Percentiles rank a stretch among this genome's conserved stretches.
phyloP scores from a whole-genome alignment of 257 asterid species.

The Perilla frutescens region DNA sequence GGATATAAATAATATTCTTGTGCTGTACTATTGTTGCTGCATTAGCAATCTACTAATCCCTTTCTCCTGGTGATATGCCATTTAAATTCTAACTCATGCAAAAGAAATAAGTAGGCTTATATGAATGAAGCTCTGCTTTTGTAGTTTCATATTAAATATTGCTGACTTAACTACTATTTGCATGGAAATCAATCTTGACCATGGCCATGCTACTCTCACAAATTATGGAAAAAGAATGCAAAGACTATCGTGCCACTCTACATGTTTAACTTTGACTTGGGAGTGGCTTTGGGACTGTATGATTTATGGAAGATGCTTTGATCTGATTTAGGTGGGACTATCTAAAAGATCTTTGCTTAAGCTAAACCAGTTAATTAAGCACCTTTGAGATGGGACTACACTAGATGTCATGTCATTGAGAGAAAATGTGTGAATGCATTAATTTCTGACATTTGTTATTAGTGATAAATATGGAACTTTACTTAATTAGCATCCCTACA shows the following conservation, averaged over 20 bases:
- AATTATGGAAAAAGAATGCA: background rate
- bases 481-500: constrained; percentile 3
- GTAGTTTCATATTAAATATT: constrained; percentile 11
- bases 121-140: constrained; percentile 15
- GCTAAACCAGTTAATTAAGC: too few relatives aligned
- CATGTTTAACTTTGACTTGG: background rate
- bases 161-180: constrained; percentile 5
- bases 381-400: background rate
- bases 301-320: background rate
- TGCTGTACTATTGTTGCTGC: constrained; percentile 8
- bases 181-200: constrained; percentile 19
- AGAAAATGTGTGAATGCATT: constrained; percentile 13
- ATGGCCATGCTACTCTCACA: constrained; percentile 12
- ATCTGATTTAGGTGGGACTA: constrained; percentile 24
- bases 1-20: background rate
- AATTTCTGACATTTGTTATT: background rate
- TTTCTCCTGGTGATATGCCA: constrained; percentile 10
- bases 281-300: constrained; percentile 8
- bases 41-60: constrained; percentile 7
- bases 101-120: constrained; percentile 1
- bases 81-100: constrained; percentile 19
- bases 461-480: background rate
- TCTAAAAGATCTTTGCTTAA: background rate
- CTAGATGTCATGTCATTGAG: constrained; percentile 19
- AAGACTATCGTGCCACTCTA: background rate